These are phyloP conservation scores for Beauveria brongniartii DNA, from an alignment of 2,329 filamentous ascomycete genomes.

Conservation along the genomic window DNA sequence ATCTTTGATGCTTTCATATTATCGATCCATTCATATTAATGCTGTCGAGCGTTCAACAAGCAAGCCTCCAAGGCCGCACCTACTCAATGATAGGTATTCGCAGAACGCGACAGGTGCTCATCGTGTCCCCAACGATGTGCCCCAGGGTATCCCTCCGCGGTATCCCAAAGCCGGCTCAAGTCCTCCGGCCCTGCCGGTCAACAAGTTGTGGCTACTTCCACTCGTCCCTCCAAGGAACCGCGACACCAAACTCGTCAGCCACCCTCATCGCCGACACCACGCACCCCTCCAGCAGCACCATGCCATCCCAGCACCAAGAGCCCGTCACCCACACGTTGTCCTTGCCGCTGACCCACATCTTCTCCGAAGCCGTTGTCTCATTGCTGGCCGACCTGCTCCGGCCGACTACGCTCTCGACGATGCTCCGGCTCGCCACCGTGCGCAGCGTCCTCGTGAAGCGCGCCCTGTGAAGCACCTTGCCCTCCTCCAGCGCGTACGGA, in stretches of 20 bases:
- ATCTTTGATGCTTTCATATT: too few relatives aligned
- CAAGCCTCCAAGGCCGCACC: too few relatives aligned
- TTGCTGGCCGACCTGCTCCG: background rate
- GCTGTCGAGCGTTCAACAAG: too few relatives aligned
- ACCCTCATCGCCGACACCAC: conserved; percentile 50
- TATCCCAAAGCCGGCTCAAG: background rate
- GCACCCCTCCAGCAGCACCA: conserved; percentile 55
- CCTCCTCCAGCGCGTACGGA: conserved; percentile 26
- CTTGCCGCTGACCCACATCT: conserved; percentile 43
- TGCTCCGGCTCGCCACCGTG: conserved; percentile 36
- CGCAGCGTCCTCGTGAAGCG: conserved; percentile 46
- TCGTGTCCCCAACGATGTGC: background rate
- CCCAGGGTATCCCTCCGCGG: background rate
- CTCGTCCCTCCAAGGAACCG: conserved; percentile 26
- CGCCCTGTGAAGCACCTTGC: conserved; percentile 32
- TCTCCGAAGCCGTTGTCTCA: background rate
- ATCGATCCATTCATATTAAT: too few relatives aligned
- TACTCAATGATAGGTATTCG: background rate
- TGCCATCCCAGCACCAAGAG: conserved; percentile 58
- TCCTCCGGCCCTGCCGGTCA: background rate
- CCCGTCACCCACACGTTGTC: conserved; percentile 47
- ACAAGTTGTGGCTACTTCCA: background rate
- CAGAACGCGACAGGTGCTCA: background rate
- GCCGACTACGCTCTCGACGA: conserved; percentile 39
- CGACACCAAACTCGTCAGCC: conserved; percentile 42